Percentiles rank a stretch among this genome's conserved stretches.
Evolutionary conservation across 208 protist genomes (phyloP).

Genomic region (Trypanosoma theileri): DNA sequence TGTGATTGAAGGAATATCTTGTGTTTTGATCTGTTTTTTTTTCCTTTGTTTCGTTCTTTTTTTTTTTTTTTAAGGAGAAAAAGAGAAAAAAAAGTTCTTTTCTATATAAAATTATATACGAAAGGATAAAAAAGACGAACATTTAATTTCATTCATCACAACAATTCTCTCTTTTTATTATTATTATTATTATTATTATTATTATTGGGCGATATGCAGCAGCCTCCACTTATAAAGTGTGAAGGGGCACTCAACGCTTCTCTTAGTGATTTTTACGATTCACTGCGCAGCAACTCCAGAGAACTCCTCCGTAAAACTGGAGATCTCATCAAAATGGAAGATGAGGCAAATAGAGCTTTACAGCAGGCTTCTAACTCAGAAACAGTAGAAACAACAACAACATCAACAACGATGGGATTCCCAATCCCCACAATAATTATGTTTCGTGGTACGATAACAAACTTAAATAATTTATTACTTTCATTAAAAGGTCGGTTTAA

Average conservation of each 20-base stretch:
- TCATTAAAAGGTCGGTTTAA: neutral
- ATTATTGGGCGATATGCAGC: too few relatives aligned
- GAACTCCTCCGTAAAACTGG: conserved; percentile 13
- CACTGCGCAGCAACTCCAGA: conserved; percentile 10
- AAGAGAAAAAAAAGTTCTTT: too few relatives aligned
- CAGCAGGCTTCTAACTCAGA: neutral
- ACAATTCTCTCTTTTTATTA: neutral
- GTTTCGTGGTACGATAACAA: conserved; percentile 4
- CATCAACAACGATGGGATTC: neutral
- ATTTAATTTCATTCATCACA: too few relatives aligned
- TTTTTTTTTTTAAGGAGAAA: too few relatives aligned
- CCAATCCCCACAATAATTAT: conserved; percentile 11
- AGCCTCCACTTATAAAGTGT: neutral
- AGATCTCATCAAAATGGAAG: conserved; percentile 9
- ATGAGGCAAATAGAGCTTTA: conserved; percentile 3
- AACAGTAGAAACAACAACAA: too few relatives aligned
- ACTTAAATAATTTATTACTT: conserved; percentile 23
- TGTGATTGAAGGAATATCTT: neutral
- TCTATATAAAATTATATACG: neutral
- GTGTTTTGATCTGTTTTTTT: neutral
- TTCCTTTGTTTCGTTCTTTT: neutral
- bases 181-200: neutral
- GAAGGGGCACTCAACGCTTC: neutral
- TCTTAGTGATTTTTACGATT: conserved; percentile 20
- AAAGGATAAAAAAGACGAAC: too few relatives aligned